Evolutionary conservation across 2,329 filamentous ascomycete species (phyloP), one percentile per base, ranked within the genome.

Genomic region (Elsinoe australis): DNA sequence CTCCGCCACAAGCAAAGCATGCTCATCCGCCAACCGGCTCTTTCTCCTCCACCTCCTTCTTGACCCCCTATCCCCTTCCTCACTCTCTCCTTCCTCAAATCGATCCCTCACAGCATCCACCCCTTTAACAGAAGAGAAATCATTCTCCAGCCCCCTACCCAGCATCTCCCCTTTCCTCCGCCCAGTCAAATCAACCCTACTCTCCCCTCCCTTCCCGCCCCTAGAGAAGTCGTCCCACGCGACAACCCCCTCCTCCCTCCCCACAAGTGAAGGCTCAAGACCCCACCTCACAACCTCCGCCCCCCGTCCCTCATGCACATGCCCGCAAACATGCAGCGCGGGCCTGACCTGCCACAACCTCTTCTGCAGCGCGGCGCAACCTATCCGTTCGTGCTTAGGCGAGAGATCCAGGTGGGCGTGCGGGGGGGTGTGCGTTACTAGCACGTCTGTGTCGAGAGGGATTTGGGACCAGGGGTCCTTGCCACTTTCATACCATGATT

Each of bases 401-500:
- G 58, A 60, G 8, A 47, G 49, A 53, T 87, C 83, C 52, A 75
- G 71, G 58, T 83, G 76, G 1, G 67, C 71, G 51, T 67, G 70
- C 0, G 83, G 74, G 9, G 84, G 84, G 0, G 81, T 83, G 59
- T 88, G 83, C 2, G 83, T 86, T 21, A 88, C 68, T 1, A 87
- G 68, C 32, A 88, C 70, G 58, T 87, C 82, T 0, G 73, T 70
- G 42, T 78, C 71, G 0, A 72, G 60, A 0, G 82, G 80, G 17
- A 87, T 79, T 6, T 63, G 63, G 12, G 72, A 66, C 83, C 83
- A 88, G 1, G 83, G 56, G 9, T 58, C 50, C 32, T 57, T 52
- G 9, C n/a, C n/a, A n/a, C n/a, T n/a, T n/a, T n/a, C n/a, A n/a
- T n/a, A n/a, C n/a, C n/a, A n/a, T n/a, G n/a, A n/a, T n/a, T n/a